Evolutionary conservation across 441 rosid genomes (phyloP).

Genomic region (Adansonia madagascariensis): DNA sequence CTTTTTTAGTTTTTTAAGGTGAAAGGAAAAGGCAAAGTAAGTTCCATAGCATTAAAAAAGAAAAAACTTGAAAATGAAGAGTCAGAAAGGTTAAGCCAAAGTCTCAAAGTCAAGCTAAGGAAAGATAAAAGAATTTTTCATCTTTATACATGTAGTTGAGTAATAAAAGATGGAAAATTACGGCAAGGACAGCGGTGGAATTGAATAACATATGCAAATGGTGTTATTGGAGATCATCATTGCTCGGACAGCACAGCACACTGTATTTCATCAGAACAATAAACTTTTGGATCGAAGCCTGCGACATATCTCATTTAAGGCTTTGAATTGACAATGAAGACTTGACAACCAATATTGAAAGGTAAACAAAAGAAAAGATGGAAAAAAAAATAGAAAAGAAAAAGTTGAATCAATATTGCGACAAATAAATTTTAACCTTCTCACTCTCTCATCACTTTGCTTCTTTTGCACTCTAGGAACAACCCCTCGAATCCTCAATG

Average conservation of each 20-base stretch:
- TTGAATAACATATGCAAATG: neutral
- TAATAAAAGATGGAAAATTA: neutral
- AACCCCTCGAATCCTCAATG: slow-evolving; percentile 23
- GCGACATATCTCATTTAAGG: slow-evolving; percentile 36
- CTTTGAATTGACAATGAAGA: neutral
- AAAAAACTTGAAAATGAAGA: neutral
- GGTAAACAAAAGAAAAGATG: too few species aligned
- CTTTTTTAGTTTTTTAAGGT: neutral
- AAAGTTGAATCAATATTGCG: slow-evolving; percentile 19
- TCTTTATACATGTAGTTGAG: neutral
- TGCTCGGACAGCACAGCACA: slow-evolving; percentile 3
- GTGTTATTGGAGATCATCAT: slow-evolving; percentile 5
- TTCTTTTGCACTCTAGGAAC: slow-evolving; percentile 58
- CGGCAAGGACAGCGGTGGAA: neutral
- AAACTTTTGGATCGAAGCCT: slow-evolving; percentile 18
- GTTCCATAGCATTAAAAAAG: neutral
- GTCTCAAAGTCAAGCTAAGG: slow-evolving; percentile 6
- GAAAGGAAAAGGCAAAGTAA: slow-evolving; percentile 6
- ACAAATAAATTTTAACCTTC: neutral
- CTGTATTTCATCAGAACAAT: slow-evolving; percentile 30
- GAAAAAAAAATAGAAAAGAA: neutral
- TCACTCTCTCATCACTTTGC: slow-evolving; percentile 43
- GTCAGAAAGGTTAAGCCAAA: neutral
- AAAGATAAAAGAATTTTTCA: neutral
- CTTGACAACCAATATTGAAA: neutral